A percentile compares a stretch with the other conserved stretches of the same genome.
phyloP scores from a whole-genome alignment of 805 yeast genomes.

The Kuraishia borneana region DNA sequence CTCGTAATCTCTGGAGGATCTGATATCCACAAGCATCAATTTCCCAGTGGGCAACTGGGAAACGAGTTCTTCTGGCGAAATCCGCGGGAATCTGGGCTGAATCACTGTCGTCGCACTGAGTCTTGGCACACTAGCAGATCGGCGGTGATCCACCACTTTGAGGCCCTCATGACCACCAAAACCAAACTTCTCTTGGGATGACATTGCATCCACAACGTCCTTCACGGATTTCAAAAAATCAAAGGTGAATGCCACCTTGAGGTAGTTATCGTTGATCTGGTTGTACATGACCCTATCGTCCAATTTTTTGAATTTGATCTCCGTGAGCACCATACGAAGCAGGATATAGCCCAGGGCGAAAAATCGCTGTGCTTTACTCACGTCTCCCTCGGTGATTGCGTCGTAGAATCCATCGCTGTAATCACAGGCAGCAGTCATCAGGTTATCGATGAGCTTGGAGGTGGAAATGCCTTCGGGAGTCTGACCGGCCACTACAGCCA shows the following conservation, averaged over 20 bases:
- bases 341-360: neutral
- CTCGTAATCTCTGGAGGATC: slow-evolving; percentile 20
- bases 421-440: neutral
- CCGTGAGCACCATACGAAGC: neutral
- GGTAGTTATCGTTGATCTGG: neutral
- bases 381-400: neutral
- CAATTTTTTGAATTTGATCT: neutral
- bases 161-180: too few species aligned
- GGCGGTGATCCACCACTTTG: too few species aligned
- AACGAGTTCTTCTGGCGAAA: too few species aligned
- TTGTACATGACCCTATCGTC: neutral
- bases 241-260: neutral
- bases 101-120: too few species aligned
- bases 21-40: slow-evolving; percentile 25
- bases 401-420: neutral
- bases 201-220: neutral
- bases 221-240: neutral
- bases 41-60: too few species aligned
- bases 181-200: neutral
- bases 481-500: neutral
- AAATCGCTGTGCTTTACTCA: neutral
- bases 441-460: neutral
- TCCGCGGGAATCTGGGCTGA: too few species aligned
- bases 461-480: neutral
- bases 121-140: too few species aligned